Percentiles rank a stretch among this genome's conserved stretches.
These are phyloP conservation scores for Xylaria intraflava DNA, from an alignment of 495 filamentous ascomycete species.

Conservation along the genomic window DNA sequence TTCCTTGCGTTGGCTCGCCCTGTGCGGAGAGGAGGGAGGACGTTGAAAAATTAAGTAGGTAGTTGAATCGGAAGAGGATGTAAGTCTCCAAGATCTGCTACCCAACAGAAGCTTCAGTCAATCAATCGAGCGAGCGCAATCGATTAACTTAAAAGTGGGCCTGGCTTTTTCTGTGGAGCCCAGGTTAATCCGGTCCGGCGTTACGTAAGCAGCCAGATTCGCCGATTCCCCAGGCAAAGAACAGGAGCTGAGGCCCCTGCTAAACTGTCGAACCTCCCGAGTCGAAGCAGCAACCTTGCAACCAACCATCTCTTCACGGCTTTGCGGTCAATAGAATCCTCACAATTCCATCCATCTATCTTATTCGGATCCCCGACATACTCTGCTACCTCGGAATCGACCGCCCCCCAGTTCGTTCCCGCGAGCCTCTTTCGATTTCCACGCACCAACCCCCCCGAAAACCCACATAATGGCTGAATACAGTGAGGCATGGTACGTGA, in stretches of 20 bases:
- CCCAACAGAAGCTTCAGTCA: not conserved
- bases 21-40: conserved; percentile 20
- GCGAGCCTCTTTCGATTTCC: conserved; percentile 13
- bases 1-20: conserved; percentile 61
- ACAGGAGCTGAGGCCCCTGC: conserved; percentile 22
- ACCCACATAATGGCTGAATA: conserved; percentile 38
- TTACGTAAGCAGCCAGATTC: conserved; percentile 24
- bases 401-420: not conserved
- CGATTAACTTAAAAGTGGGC: not conserved
- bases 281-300: conserved; percentile 14
- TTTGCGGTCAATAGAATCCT: conserved; percentile 2
- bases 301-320: conserved; percentile 21
- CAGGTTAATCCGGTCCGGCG: conserved; percentile 22
- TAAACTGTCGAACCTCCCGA: conserved; percentile 21
- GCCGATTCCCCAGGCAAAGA: not conserved
- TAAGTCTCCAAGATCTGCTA: not conserved
- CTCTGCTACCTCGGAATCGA: conserved; percentile 8
- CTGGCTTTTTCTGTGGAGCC: conserved; percentile 5
- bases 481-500: conserved; percentile 38
- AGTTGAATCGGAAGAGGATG: not conserved
- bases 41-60: not conserved
- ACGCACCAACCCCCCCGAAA: conserved; percentile 20
- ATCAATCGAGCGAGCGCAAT: not conserved
- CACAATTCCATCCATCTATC: conserved; percentile 17
- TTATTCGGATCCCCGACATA: conserved; percentile 11